Conservation (phyloP, 1,139 yeast genomes). For the Pichia sp. region DNA sequence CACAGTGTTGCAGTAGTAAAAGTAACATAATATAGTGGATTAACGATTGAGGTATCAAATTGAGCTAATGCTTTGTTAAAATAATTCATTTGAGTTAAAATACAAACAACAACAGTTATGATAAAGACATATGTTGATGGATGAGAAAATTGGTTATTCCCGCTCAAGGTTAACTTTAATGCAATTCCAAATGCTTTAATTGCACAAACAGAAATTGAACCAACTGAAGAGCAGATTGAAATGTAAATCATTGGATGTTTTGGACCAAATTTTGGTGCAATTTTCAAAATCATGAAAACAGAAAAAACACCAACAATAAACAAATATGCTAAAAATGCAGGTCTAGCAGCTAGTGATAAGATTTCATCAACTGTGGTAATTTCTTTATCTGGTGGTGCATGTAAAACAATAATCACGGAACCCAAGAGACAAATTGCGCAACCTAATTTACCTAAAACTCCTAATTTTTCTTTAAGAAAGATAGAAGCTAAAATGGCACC, state of each 20-base stretch:
- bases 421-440: slow-evolving; percentile 89
- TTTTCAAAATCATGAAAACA: slow-evolving; percentile 70
- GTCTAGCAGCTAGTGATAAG: slow-evolving; percentile 69
- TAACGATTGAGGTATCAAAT: slow-evolving; percentile 87
- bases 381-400: slow-evolving; percentile 92
- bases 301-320: slow-evolving; percentile 58
- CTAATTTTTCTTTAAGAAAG: slow-evolving; percentile 79
- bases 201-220: slow-evolving; percentile 86
- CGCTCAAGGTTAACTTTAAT: slow-evolving; percentile 72
- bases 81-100: slow-evolving; percentile 86
- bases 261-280: slow-evolving; percentile 76
- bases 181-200: slow-evolving; percentile 94
- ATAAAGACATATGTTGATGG: slow-evolving; percentile 79
- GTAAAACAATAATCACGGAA: slow-evolving; percentile 81
- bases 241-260: slow-evolving; percentile 85
- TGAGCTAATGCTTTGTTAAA: slow-evolving; percentile 91
- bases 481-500: slow-evolving; percentile 88
- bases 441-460: slow-evolving; percentile 87
- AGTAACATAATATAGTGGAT: slow-evolving; percentile 85
- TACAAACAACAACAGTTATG: slow-evolving; percentile 71
- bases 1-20: slow-evolving; percentile 83
- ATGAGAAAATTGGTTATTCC: slow-evolving; percentile 87
- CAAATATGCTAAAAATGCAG: slow-evolving; percentile 70
- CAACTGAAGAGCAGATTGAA: slow-evolving; percentile 85
- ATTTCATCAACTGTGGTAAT: slow-evolving; percentile 86